Base-by-base conservation (phyloP, 441 rosid genomes). In the Erysimum cheiri region DNA sequence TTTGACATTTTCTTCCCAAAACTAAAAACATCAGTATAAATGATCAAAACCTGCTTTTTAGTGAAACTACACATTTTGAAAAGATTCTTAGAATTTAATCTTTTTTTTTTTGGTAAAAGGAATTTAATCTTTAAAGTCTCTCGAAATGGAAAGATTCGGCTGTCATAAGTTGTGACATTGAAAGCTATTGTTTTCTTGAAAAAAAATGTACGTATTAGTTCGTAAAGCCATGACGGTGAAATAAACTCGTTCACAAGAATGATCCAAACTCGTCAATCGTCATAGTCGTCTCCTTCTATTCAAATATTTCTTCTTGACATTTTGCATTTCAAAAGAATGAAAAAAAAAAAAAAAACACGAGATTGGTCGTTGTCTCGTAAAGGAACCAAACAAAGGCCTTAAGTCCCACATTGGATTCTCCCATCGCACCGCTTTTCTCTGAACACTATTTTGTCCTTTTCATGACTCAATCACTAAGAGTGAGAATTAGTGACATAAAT, bases 381-480 rank as follows among this genome's bases (percentile, higher is more conserved):
- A 60, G 73, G 50, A 71, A 59, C 58, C 71, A 67, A 73, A 76
- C 77, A 74, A 74, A 68, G 41, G 56, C 35, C 40, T 43, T 24
- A 46, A 74, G 67, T 77, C 73, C 82, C 86, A 77, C 96, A 85
- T 85, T 77, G 96, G 91, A 89, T 89, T 87, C 89, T 80, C 71
- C 31, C 36, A 63, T 63, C 46, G 55, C 55, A 52, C 36, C 74
- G 55, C 49, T 44, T 67, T 46, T 60, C 74, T 63, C 73, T 62
- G 78, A 74, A 78, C 68, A 26, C 74, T 65, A 60, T 59, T 71
- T 64, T 63, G 81, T 79, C 70, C 43, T 40, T 74, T 74, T 72
- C 66, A 46, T 70, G 47, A 77, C 67, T 65, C 67, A 52, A n/a
- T n/a, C n/a, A n/a, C n/a, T n/a, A n/a, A n/a, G n/a, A 52, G 49